Conservation (phyloP, 805 yeast species). For the Metschnikowia cubensis region DNA sequence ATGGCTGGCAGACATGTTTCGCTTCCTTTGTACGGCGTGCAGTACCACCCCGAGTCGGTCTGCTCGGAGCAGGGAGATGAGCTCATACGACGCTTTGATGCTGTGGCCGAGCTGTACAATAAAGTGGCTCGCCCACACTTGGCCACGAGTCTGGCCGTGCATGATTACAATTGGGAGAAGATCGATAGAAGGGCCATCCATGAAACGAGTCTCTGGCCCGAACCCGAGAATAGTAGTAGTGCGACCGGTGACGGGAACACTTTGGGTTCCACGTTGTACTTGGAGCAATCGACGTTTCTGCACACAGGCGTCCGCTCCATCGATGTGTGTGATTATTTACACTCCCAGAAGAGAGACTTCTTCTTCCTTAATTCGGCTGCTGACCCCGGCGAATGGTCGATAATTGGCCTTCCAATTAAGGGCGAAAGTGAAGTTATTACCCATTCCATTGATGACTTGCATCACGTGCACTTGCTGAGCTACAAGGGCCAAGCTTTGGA, state of each 20-base stretch:
- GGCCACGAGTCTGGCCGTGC: not conserved
- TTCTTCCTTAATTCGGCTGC: conserved; percentile 74
- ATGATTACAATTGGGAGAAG: not conserved
- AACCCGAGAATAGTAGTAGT: conserved; percentile 4
- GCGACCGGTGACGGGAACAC: no score
- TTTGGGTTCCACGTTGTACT: conserved; percentile 2
- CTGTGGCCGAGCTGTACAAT: conserved; percentile 38
- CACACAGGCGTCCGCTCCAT: conserved; percentile 27
- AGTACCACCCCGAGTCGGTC: conserved; percentile 94
- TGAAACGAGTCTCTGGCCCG: conserved; percentile 16
- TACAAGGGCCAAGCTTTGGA: conserved; percentile 22
- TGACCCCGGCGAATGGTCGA: conserved; percentile 82
- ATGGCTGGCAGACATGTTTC: conserved; percentile 74
- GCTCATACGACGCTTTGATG: conserved; percentile 62
- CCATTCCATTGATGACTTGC: conserved; percentile 51
- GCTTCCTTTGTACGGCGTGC: conserved; percentile 86
- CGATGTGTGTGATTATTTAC: conserved; percentile 50
- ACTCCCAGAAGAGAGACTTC: conserved; percentile 29
- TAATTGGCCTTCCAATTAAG: conserved; percentile 65
- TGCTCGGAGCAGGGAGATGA: conserved; percentile 67
- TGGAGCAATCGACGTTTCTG: conserved; percentile 4
- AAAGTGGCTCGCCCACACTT: conserved; percentile 15
- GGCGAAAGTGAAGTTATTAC: conserved; percentile 47
- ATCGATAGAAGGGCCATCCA: conserved; percentile 19
- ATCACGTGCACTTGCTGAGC: conserved; percentile 22